A percentile compares a stretch with the other conserved stretches of the same genome.
Evolutionary conservation across 441 rosid species (phyloP).

Genomic region (Aleurites moluccanus): DNA sequence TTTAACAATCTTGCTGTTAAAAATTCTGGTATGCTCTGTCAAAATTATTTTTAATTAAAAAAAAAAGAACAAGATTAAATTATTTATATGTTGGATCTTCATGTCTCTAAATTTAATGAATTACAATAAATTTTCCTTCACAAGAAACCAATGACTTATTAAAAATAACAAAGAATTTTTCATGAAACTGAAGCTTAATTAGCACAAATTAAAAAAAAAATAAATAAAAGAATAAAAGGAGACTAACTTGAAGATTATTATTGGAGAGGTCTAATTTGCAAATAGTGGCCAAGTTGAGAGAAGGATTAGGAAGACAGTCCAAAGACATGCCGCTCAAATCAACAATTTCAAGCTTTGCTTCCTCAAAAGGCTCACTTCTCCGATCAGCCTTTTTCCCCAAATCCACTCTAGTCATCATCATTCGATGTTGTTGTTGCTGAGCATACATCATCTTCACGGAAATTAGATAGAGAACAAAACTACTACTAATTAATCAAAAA

Average conservation of each 20-base stretch:
- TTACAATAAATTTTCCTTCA: no score
- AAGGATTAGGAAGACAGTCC: constrained; percentile 54
- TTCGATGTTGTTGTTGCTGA: constrained; percentile 31
- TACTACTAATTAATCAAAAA: not conserved
- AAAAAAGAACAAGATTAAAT: not conserved
- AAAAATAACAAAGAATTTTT: no score
- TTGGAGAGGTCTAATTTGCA: constrained; percentile 80
- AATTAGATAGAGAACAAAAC: not conserved
- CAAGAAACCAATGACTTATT: no score
- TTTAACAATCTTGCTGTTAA: constrained; percentile 75
- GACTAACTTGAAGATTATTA: constrained; percentile 75
- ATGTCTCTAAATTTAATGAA: no score
- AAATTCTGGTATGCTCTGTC: constrained; percentile 78
- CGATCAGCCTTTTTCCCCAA: constrained; percentile 17
- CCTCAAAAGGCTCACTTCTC: constrained; percentile 24
- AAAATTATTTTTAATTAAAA: not conserved
- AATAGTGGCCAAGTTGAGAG: constrained; percentile 57
- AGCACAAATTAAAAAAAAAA: not conserved
- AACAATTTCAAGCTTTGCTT: constrained; percentile 44
- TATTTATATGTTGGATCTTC: no score
- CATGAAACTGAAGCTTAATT: no score
- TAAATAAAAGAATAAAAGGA: not conserved
- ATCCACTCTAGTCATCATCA: constrained; percentile 21
- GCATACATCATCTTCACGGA: constrained; percentile 36
- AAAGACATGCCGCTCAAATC: constrained; percentile 72